These are phyloP conservation scores for Xylaria longipes DNA, from an alignment of 495 filamentous ascomycete species.

Conservation along the genomic window DNA sequence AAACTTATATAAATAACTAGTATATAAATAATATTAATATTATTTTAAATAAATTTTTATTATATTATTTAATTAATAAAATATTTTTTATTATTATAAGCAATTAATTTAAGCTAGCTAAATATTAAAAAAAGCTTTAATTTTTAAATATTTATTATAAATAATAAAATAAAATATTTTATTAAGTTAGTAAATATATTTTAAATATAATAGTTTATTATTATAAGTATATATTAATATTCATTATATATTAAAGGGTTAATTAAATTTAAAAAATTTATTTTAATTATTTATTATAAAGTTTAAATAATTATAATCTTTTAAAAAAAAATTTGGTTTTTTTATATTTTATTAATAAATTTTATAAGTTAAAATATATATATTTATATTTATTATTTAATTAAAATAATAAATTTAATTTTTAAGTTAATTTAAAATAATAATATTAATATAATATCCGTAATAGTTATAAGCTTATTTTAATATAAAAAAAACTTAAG, in stretches of 20 bases:
- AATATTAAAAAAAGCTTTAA: not conserved
- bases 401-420: not conserved
- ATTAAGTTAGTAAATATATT: constrained; percentile 9
- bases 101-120: not conserved
- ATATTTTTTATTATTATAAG: not conserved
- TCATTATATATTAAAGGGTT: not conserved
- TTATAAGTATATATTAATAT: not conserved
- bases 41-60: not conserved
- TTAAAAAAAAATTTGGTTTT: not conserved
- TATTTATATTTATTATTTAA: not conserved
- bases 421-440: not conserved
- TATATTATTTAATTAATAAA: not conserved
- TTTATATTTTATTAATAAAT: constrained; percentile 1
- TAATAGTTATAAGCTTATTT: constrained; percentile 8
- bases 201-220: not conserved
- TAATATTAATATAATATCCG: not conserved
- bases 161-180: not conserved
- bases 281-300: not conserved
- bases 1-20: not conserved
- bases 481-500: not conserved
- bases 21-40: constrained; percentile 2
- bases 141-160: not conserved
- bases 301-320: not conserved
- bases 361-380: not conserved
- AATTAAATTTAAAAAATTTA: not conserved